A percentile compares a stretch with the other conserved stretches of the same genome.
Evolutionary conservation across 768 basidiomycete genomes (phyloP).

Genomic region (Leccinellum luteum): DNA sequence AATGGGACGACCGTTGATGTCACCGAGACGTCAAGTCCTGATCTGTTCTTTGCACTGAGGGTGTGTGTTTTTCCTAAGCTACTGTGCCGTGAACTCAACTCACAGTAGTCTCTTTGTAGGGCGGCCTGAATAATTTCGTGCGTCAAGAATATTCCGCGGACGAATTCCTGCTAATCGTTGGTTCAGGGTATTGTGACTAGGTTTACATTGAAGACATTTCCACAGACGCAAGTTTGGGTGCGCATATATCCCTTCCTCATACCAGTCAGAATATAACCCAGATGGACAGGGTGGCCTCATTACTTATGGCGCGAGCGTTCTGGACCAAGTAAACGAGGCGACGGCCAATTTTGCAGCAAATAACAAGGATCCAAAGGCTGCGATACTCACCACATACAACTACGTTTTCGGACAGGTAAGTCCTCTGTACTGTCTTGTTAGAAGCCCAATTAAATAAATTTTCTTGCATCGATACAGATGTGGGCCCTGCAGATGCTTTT

Average conservation of each 20-base stretch:
- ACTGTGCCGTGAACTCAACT: background rate
- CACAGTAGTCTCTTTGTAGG: too few relatives aligned
- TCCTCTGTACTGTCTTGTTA: background rate
- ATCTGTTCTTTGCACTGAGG: too few relatives aligned
- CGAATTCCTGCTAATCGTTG: background rate
- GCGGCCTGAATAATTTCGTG: constrained; percentile 62
- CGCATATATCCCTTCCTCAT: constrained; percentile 5
- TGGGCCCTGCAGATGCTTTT: constrained; percentile 40
- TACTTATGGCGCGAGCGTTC: too few relatives aligned
- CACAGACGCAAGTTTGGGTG: constrained; percentile 63
- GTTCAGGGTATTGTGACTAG: constrained; percentile 40
- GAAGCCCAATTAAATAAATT: background rate
- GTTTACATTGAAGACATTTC: too few relatives aligned
- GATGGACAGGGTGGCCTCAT: too few relatives aligned
- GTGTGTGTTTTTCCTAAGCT: background rate
- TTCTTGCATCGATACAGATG: constrained; percentile 1
- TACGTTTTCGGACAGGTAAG: background rate
- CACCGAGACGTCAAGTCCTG: too few relatives aligned
- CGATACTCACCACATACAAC: too few relatives aligned
- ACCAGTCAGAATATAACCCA: too few relatives aligned
- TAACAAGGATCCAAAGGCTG: too few relatives aligned
- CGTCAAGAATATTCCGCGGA: background rate
- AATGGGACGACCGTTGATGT: too few relatives aligned
- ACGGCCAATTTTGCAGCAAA: too few relatives aligned
- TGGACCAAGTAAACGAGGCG: too few relatives aligned